Percentiles rank a stretch among this genome's conserved stretches.
These are phyloP conservation scores for Fusarium sulawesiense DNA, from an alignment of 2,329 filamentous ascomycete genomes.

Conservation along the genomic window DNA sequence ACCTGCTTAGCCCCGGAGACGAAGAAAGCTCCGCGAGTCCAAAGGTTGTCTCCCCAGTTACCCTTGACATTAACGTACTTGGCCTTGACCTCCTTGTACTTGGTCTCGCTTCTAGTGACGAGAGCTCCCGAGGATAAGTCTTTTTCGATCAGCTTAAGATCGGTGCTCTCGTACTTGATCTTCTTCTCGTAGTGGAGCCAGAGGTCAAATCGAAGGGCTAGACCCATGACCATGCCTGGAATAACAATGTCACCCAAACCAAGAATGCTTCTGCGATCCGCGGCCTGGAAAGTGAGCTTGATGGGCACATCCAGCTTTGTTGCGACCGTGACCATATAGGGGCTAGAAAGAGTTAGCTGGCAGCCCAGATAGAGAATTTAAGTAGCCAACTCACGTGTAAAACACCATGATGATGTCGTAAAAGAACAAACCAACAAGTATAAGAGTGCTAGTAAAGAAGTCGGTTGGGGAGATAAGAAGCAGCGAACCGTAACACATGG, in stretches of 20 bases:
- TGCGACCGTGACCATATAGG: slow-evolving; percentile 88
- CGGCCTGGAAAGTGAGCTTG: slow-evolving; percentile 81
- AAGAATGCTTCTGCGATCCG: slow-evolving; percentile 81
- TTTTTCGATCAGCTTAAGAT: slow-evolving; percentile 51
- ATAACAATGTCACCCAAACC: slow-evolving; percentile 95
- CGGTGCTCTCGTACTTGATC: slow-evolving; percentile 59
- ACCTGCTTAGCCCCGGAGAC: slow-evolving; percentile 40
- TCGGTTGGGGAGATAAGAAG: slow-evolving; percentile 90
- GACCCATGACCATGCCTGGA: slow-evolving; percentile 88
- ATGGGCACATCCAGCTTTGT: slow-evolving; percentile 91
- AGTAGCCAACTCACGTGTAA: slow-evolving; percentile 69
- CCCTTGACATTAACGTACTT: slow-evolving; percentile 71
- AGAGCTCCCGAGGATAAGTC: slow-evolving; percentile 50
- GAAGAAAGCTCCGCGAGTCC: slow-evolving; percentile 63
- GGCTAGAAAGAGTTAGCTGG: slow-evolving; percentile 57
- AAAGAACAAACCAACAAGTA: slow-evolving; percentile 84
- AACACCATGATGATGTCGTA: slow-evolving; percentile 97
- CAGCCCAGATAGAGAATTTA: background rate
- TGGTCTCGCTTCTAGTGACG: slow-evolving; percentile 52
- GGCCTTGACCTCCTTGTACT: slow-evolving; percentile 62
- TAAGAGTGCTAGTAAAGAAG: slow-evolving; percentile 81
- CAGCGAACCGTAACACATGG: slow-evolving; percentile 85
- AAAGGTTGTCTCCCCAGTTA: slow-evolving; percentile 86
- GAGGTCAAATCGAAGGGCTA: slow-evolving; percentile 91
- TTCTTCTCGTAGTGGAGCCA: slow-evolving; percentile 83